Percentiles rank a stretch among this genome's conserved stretches.
phyloP scores from a whole-genome alignment of 129 eudicot species.

The Lactuca saligna region DNA sequence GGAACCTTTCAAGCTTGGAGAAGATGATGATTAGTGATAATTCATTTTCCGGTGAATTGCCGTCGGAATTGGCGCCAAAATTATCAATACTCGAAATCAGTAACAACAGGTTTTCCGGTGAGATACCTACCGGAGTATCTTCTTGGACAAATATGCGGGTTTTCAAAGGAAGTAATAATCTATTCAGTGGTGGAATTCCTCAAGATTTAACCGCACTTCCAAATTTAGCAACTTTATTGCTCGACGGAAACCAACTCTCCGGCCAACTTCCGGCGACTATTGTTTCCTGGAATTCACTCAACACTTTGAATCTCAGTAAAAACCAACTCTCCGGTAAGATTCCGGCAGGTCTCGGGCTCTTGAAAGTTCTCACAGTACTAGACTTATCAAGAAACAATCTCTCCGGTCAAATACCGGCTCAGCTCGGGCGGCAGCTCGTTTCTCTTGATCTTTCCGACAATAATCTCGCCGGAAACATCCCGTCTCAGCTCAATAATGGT shows the following conservation, averaged over 20 bases:
- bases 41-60: slow-evolving; percentile 61
- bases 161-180: slow-evolving; percentile 64
- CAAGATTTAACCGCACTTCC: slow-evolving; percentile 57
- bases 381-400: slow-evolving; percentile 68
- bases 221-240: slow-evolving; percentile 27
- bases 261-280: slow-evolving; percentile 63
- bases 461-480: slow-evolving; percentile 64
- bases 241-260: slow-evolving; percentile 60
- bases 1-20: slow-evolving; percentile 47
- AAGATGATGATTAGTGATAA: slow-evolving; percentile 40
- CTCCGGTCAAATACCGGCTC: slow-evolving; percentile 65
- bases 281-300: slow-evolving; percentile 49
- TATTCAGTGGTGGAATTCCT: slow-evolving; percentile 59
- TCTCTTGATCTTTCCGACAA: slow-evolving; percentile 68
- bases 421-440: slow-evolving; percentile 39
- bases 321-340: slow-evolving; percentile 72
- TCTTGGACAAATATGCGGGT: slow-evolving; percentile 52
- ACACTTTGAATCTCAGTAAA: slow-evolving; percentile 51
- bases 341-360: slow-evolving; percentile 54
- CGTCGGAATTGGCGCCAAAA: slow-evolving; percentile 37
- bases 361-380: slow-evolving; percentile 44
- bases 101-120: slow-evolving; percentile 68
- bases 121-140: slow-evolving; percentile 49
- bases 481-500: slow-evolving; percentile 43
- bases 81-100: slow-evolving; percentile 50